Evolutionary conservation across 257 asterid genomes (phyloP).

Genomic region (Jasminum sambac): DNA sequence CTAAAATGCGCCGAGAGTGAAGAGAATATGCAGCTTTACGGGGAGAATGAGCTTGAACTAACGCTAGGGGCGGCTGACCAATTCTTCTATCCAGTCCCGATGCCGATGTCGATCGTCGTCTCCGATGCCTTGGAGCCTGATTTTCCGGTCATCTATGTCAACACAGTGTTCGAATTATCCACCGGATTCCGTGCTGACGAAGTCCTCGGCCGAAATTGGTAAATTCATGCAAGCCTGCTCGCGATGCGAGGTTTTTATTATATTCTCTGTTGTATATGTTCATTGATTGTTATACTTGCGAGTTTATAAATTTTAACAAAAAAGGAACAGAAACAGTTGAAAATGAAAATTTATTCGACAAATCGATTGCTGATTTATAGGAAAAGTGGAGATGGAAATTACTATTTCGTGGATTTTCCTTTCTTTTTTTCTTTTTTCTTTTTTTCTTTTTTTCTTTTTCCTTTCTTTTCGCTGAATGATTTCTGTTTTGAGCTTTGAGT

Average conservation of each 20-base stretch:
- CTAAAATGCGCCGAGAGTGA: constrained; percentile 36
- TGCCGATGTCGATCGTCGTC: constrained; percentile 76
- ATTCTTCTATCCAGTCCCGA: constrained; percentile 46
- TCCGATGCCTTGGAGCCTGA: constrained; percentile 81
- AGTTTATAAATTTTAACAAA: neutral
- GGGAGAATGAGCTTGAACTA: constrained; percentile 32
- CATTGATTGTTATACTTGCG: neutral
- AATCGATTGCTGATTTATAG: constrained; percentile 4
- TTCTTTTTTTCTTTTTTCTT: neutral
- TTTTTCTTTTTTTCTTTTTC: neutral
- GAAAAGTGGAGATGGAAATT: constrained; percentile 8
- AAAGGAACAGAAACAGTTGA: constrained; percentile 10
- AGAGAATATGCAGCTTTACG: constrained; percentile 30
- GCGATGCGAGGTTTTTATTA: constrained; percentile 3
- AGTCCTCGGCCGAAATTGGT: constrained; percentile 93
- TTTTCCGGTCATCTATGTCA: constrained; percentile 76
- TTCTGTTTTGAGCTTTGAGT: neutral
- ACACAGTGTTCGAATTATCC: constrained; percentile 64
- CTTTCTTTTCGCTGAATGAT: neutral
- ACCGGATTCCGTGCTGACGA: constrained; percentile 91
- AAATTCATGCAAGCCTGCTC: constrained; percentile 6
- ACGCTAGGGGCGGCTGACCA: constrained; percentile 30
- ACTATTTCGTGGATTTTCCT: neutral
- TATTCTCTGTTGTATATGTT: neutral
- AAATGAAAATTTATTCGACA: neutral